These are phyloP conservation scores for Penicillium capsulatum DNA, from an alignment of 2,329 filamentous ascomycete species.

Conservation along the genomic window DNA sequence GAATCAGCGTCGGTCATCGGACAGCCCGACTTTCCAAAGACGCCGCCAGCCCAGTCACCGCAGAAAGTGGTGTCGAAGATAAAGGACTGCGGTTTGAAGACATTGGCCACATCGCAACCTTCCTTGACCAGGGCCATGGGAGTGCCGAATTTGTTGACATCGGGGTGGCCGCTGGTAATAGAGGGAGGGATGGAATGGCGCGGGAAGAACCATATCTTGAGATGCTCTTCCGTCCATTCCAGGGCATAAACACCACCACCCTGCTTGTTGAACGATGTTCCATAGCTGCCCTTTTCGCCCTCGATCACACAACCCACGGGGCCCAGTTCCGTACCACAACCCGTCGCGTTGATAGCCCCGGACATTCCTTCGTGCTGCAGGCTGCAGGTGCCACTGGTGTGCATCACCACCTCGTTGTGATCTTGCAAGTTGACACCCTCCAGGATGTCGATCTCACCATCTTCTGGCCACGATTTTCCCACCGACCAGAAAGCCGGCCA, in stretches of 20 bases:
- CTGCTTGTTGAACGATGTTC: conserved; percentile 50
- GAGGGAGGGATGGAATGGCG: conserved; percentile 45
- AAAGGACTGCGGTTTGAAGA: conserved; percentile 42
- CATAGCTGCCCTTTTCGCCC: conserved; percentile 45
- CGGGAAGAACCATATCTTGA: conserved; percentile 52
- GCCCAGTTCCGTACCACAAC: conserved; percentile 46
- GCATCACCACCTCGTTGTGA: conserved; percentile 47
- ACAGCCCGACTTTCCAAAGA: conserved; percentile 49
- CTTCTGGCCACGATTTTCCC: conserved; percentile 39
- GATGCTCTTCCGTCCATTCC: conserved; percentile 44
- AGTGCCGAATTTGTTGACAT: conserved; percentile 45
- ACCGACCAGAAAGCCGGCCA: conserved; percentile 51
- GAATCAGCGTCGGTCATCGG: conserved; percentile 55
- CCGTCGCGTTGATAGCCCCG: conserved; percentile 46
- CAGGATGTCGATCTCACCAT: conserved; percentile 51
- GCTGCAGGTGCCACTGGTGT: conserved; percentile 45
- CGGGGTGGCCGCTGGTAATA: conserved; percentile 41
- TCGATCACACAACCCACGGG: conserved; percentile 41
- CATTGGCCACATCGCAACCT: conserved; percentile 38
- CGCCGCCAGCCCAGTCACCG: conserved; percentile 52
- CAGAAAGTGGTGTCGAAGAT: conserved; percentile 54
- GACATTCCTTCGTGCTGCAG: conserved; percentile 46
- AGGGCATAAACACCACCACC: conserved; percentile 50
- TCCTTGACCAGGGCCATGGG: conserved; percentile 45
- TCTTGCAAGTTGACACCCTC: conserved; percentile 49